A percentile compares a stretch with the other conserved stretches of the same genome.
Conservation (phyloP, 108 stramenopile species). For the Pseudonitzschia multiseries region DNA sequence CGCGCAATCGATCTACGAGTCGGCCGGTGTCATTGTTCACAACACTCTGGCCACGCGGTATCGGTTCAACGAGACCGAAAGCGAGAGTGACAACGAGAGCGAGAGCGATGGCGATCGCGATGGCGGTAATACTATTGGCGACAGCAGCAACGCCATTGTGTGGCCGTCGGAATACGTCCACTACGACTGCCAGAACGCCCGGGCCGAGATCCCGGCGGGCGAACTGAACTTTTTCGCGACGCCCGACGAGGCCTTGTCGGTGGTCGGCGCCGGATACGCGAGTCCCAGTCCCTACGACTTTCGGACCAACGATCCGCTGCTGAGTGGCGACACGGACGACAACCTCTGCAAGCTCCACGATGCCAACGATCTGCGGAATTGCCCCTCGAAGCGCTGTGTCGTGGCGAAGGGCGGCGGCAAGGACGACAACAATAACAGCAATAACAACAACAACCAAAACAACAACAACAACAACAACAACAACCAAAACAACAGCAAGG, state of each 20-base stretch:
- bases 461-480: background rate
- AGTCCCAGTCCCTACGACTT: constrained; percentile 49
- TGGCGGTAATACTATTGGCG: background rate
- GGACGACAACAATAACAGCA: too few relatives aligned
- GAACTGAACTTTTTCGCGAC: constrained; percentile 36
- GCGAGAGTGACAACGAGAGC: too few relatives aligned
- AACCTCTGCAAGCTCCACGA: constrained; percentile 53
- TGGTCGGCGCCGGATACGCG: background rate
- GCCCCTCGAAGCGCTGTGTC: constrained; percentile 72
- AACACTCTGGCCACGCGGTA: constrained; percentile 67
- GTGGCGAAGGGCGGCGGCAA: constrained; percentile 37
- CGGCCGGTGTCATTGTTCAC: constrained; percentile 57
- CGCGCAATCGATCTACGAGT: constrained; percentile 61
- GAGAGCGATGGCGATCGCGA: background rate
- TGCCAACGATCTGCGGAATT: constrained; percentile 36
- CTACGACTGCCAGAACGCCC: constrained; percentile 75
- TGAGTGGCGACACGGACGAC: constrained; percentile 51
- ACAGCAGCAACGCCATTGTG: constrained; percentile 19
- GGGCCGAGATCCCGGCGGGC: constrained; percentile 48
- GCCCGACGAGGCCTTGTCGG: constrained; percentile 21
- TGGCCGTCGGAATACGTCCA: constrained; percentile 46
- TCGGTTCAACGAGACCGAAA: constrained; percentile 26
- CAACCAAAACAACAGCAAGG: background rate
- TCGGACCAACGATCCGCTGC: constrained; percentile 46
- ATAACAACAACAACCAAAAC: background rate